Percentiles rank a stretch among this genome's conserved stretches.
Evolutionary conservation across 2,329 filamentous ascomycete genomes (phyloP).

Genomic region (Bipolaris bicolor): DNA sequence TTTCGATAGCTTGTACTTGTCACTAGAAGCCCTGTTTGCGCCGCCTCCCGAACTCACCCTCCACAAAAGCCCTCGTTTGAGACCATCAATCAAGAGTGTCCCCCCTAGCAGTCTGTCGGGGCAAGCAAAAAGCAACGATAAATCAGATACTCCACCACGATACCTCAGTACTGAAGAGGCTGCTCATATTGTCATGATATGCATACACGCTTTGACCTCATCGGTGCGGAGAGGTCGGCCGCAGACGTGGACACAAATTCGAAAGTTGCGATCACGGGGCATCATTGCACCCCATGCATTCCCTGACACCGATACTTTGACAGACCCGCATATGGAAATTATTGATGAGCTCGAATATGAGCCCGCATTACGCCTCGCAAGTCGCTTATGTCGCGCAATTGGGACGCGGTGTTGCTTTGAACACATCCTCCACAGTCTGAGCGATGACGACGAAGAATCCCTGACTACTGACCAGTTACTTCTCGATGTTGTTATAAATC

Average conservation of each 20-base stretch:
- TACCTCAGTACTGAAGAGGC: conserved; percentile 46
- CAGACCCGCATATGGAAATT: conserved; percentile 42
- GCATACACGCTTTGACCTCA: conserved; percentile 50
- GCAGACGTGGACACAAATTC: conserved; percentile 46
- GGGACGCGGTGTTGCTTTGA: conserved; percentile 57
- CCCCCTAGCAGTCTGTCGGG: conserved; percentile 1
- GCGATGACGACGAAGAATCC: not conserved
- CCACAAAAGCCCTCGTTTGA: conserved; percentile 33
- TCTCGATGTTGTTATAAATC: conserved; percentile 29
- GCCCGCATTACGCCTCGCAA: conserved; percentile 57
- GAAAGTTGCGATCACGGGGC: conserved; percentile 49
- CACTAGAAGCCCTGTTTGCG: conserved; percentile 42
- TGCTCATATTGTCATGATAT: conserved; percentile 51
- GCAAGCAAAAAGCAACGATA: not conserved
- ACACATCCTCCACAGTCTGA: conserved; percentile 52
- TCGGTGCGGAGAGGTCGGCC: conserved; percentile 39
- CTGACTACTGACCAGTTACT: conserved; percentile 9
- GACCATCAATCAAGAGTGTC: conserved; percentile 22
- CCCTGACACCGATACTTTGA: conserved; percentile 30
- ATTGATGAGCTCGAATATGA: conserved; percentile 59
- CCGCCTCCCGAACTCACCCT: conserved; percentile 42
- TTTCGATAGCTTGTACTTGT: conserved; percentile 46
- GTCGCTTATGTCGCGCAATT: conserved; percentile 57
- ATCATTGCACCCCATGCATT: conserved; percentile 33
- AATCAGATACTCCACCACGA: conserved; percentile 2